phyloP scores from a whole-genome alignment of 306 rosid species.

The Cicer chorassanicum region DNA sequence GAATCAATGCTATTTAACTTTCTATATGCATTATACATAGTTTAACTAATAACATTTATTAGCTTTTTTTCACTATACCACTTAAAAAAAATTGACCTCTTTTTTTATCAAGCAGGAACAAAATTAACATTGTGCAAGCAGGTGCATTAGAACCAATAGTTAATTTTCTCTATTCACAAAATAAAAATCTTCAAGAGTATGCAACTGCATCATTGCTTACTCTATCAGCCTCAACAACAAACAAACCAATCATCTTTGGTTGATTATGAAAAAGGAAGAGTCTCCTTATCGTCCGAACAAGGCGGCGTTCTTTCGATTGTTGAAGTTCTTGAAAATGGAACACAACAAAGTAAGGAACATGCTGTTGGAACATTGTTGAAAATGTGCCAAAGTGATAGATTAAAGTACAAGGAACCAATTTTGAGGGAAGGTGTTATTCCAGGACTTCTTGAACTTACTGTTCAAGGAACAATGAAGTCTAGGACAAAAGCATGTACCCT shows the following conservation, averaged over 20 bases:
- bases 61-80: too few species aligned
- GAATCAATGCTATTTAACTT: too few species aligned
- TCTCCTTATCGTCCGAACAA: conserved; percentile 70
- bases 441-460: conserved; percentile 93
- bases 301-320: conserved; percentile 87
- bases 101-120: conserved; percentile 67
- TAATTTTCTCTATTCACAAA: conserved; percentile 67
- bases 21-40: too few species aligned
- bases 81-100: neutral
- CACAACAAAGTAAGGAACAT: conserved; percentile 70
- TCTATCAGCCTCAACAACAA: conserved; percentile 73
- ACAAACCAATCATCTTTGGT: conserved; percentile 79
- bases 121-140: conserved; percentile 81
- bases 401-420: conserved; percentile 80
- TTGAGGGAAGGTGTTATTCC: conserved; percentile 92
- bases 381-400: conserved; percentile 82
- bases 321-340: conserved; percentile 87
- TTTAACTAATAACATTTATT: too few species aligned
- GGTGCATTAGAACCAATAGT: conserved; percentile 84
- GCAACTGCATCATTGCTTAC: conserved; percentile 89
- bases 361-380: conserved; percentile 79
- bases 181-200: conserved; percentile 65
- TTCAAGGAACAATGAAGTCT: conserved; percentile 84
- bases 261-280: conserved; percentile 68
- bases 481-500: conserved; percentile 72